Conservation (phyloP, 2,329 filamentous ascomycete species). For the Colletotrichum sp. region DNA sequence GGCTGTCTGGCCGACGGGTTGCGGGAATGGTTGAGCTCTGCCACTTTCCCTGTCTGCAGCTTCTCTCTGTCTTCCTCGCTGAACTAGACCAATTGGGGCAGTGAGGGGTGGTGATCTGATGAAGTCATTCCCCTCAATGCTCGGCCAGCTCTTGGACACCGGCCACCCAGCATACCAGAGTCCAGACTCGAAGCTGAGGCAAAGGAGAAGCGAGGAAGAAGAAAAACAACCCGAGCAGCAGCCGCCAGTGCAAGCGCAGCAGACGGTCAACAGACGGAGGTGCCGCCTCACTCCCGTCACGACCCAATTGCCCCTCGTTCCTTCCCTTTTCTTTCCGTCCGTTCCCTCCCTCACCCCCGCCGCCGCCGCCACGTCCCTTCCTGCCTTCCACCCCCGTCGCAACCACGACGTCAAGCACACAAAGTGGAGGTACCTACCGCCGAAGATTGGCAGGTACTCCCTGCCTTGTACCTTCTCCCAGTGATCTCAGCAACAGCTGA, state of each 20-base stretch:
- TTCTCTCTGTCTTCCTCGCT: neutral
- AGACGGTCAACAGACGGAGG: neutral
- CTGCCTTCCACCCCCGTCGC: neutral
- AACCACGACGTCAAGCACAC: neutral
- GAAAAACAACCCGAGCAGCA: neutral
- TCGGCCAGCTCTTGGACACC: neutral
- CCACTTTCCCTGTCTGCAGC: neutral
- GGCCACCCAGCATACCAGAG: neutral
- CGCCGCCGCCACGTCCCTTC: neutral
- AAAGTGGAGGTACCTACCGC: neutral
- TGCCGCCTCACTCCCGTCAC: neutral
- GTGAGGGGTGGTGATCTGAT: neutral
- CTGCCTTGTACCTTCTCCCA: slow-evolving; percentile 7
- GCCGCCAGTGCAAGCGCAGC: neutral
- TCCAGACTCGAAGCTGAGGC: neutral
- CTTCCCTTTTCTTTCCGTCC: neutral
- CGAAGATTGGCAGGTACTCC: neutral
- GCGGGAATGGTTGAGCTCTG: neutral
- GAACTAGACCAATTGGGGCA: neutral
- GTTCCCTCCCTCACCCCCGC: neutral
- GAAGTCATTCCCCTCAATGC: slow-evolving; percentile 10
- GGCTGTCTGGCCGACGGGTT: neutral
- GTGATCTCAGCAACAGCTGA: slow-evolving; percentile 20
- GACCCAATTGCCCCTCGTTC: neutral
- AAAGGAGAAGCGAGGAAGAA: neutral